Conservation (phyloP, 495 filamentous ascomycete genomes). For the Talaromyces thailandensis region DNA sequence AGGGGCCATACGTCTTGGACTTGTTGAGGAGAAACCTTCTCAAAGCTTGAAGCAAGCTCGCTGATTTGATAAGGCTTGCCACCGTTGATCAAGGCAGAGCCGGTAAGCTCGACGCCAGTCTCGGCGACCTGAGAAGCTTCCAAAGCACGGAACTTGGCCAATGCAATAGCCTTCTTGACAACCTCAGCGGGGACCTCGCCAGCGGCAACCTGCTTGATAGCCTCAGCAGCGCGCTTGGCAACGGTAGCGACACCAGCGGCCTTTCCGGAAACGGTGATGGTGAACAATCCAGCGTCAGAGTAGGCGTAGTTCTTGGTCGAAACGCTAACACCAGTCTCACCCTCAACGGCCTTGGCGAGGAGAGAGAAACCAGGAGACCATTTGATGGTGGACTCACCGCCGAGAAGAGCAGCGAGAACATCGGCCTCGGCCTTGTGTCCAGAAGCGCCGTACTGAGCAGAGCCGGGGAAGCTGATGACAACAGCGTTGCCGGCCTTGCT, state of each 20-base stretch:
- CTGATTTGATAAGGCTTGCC: slow-evolving; percentile 81
- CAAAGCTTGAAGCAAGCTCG: slow-evolving; percentile 69
- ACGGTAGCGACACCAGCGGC: slow-evolving; percentile 60
- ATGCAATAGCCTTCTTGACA: slow-evolving; percentile 80
- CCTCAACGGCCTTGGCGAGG: slow-evolving; percentile 65
- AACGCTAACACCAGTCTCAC: slow-evolving; percentile 54
- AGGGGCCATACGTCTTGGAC: slow-evolving; percentile 69
- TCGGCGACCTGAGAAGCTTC: slow-evolving; percentile 68
- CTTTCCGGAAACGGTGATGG: slow-evolving; percentile 66
- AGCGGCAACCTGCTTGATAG: slow-evolving; percentile 66
- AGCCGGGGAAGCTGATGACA: slow-evolving; percentile 88
- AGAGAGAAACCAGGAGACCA: slow-evolving; percentile 91
- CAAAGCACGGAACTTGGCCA: slow-evolving; percentile 88
- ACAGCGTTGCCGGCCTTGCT: slow-evolving; percentile 64
- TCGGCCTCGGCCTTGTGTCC: slow-evolving; percentile 81
- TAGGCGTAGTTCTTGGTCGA: slow-evolving; percentile 71
- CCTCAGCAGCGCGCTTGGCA: slow-evolving; percentile 55
- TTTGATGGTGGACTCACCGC: slow-evolving; percentile 85
- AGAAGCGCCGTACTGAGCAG: slow-evolving; percentile 58
- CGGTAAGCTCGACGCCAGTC: slow-evolving; percentile 60
- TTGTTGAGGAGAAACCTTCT: slow-evolving; percentile 70
- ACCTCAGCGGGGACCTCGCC: slow-evolving; percentile 73
- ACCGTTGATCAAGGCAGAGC: slow-evolving; percentile 67
- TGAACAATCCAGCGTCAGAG: slow-evolving; percentile 88
- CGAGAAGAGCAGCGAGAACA: slow-evolving; percentile 83